Base-by-base conservation (phyloP, 345 rosid genomes). In the Hibiscus syriacus region DNA sequence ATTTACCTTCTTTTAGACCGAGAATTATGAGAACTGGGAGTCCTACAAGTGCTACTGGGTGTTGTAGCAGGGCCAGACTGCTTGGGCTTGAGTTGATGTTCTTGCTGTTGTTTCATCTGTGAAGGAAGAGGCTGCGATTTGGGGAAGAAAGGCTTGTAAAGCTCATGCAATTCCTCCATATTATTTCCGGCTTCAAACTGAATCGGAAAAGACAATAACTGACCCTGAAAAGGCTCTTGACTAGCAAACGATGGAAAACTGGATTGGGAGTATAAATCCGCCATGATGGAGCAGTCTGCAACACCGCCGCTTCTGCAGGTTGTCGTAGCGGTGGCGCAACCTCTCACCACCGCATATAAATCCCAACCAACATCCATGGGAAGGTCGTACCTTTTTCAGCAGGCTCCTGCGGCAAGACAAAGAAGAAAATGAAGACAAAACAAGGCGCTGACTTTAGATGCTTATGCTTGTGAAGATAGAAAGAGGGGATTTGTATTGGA, bases 331-430 rank as follows among this genome's bases (percentile, higher is more conserved):
- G 81, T 29, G 80, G 79, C 63, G 76, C 90, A 86, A 23, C 96
- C 84, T 78, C 98, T 80, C 52, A 93, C 97, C 76, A 93, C 96
- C 63, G 98, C 98, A 66, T 85, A 86, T 68, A 93, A 92, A 86
- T 93, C 98, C 98, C 98, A 93, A 73, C 89, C 97, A 66, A 76
- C 96, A 70, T 83, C 96, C 93, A 91, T 83, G n/a, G 17, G 16
- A 1, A 2, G 66, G 3, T 20, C 67, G 65, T 76, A 68, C 68
- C 81, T 79, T 73, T 76, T 78, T 71, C 49, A 71, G 58, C 70
- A 23, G 66, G 36, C 66, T 62, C 74, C 71, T 61, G 70, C 73
- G 66, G 22, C 72, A 67, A 39, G 55, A 66, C 17, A 77, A 67
- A 62, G 54, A 3, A 49, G 57, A 72, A 73, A 59, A 55, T 70